Conservation (phyloP, 139 green algal species). For the Marvania coccoides region DNA sequence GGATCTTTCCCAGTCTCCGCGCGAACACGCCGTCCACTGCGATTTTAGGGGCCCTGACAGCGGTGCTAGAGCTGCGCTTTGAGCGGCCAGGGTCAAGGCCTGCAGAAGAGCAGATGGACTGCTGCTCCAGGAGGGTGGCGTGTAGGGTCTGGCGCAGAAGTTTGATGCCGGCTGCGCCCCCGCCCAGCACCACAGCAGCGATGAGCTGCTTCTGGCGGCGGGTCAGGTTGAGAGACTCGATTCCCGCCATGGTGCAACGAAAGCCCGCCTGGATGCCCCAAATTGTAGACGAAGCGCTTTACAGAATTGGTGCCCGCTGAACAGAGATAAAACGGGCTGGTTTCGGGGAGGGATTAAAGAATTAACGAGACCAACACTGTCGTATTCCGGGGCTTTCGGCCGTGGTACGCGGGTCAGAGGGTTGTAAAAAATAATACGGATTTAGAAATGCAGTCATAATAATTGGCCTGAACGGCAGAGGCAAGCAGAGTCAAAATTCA, state of each 20-base stretch:
- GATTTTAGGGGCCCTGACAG: conserved; percentile 20
- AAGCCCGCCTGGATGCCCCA: too few species aligned
- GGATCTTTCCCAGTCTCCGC: conserved; percentile 28
- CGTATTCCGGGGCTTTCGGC: background rate
- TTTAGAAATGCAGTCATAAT: too few species aligned
- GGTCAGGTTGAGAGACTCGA: background rate
- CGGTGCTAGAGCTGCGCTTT: too few species aligned
- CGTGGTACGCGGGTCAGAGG: too few species aligned
- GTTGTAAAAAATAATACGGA: too few species aligned
- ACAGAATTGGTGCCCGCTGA: too few species aligned
- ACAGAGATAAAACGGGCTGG: background rate
- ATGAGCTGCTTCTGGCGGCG: background rate
- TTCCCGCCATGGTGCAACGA: too few species aligned
- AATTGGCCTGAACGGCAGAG: background rate
- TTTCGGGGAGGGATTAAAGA: background rate
- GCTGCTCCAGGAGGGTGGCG: background rate
- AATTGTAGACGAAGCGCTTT: too few species aligned
- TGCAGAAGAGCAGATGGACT: background rate
- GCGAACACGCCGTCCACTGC: conserved; percentile 47
- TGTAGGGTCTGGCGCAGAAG: background rate
- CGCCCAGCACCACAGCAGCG: background rate
- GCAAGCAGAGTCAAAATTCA: background rate
- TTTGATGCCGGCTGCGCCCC: background rate
- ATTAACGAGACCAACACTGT: background rate
- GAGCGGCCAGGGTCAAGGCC: background rate